A percentile compares a stretch with the other conserved stretches of the same genome.
Evolutionary conservation across 176 grass and related monocot genomes (phyloP).

Genomic region (Elaeis guineensis): DNA sequence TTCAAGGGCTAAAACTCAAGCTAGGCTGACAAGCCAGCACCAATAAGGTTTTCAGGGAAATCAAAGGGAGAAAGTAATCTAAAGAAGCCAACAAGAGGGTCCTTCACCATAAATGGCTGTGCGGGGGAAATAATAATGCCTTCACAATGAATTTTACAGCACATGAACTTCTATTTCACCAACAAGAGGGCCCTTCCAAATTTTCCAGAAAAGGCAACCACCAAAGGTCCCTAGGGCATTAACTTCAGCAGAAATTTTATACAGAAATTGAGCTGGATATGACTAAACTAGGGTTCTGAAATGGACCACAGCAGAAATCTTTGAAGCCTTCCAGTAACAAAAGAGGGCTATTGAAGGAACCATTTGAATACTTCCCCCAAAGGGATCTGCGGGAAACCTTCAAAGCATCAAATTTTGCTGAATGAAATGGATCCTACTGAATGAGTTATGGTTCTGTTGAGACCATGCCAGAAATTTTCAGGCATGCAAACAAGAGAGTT

Average conservation of each 20-base stretch:
- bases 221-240: background rate
- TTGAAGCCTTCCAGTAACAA: background rate
- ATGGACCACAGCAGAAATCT: background rate
- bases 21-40: background rate
- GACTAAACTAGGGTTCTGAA: background rate
- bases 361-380: background rate
- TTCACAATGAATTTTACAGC: no score
- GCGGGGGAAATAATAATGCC: no score
- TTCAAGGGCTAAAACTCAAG: background rate
- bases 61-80: no score
- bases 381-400: background rate
- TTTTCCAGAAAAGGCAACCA: background rate
- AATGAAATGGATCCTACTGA: no score
- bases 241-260: background rate
- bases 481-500: background rate
- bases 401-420: background rate
- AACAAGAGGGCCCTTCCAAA: background rate
- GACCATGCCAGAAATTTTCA: background rate
- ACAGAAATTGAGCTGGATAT: background rate
- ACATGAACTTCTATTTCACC: no score
- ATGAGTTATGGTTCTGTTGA: no score
- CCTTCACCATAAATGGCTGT: no score
- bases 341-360: background rate
- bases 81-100: no score
- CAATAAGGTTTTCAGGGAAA: no score